Percentiles rank a stretch among this genome's conserved stretches.
These are phyloP conservation scores for Begonia fuchsioides DNA, from an alignment of 306 rosid genomes.

Conservation along the genomic window DNA sequence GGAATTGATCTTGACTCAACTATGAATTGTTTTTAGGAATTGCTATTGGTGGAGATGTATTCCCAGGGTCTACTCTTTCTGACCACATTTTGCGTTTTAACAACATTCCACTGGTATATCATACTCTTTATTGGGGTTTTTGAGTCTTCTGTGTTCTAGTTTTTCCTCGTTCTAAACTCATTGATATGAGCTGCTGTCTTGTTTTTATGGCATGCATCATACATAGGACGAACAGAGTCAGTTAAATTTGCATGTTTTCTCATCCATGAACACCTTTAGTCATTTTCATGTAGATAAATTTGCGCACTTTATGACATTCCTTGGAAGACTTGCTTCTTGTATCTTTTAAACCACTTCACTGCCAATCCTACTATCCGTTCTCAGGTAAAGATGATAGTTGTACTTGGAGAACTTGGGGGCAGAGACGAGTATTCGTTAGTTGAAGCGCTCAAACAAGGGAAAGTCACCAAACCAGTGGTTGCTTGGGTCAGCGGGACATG, in stretches of 20 bases:
- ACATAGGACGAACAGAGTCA: no score
- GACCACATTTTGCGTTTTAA: conserved; percentile 97
- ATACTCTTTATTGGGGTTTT: background rate
- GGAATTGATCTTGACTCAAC: background rate
- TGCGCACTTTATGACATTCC: no score
- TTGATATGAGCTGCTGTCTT: no score
- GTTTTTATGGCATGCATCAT: no score
- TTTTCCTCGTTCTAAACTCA: no score
- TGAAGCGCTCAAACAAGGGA: conserved; percentile 91
- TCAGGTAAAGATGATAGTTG: conserved; percentile 89
- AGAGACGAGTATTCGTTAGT: conserved; percentile 90
- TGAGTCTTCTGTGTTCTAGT: background rate
- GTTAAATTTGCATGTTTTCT: no score
- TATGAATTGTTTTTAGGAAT: conserved; percentile 36
- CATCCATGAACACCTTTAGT: no score
- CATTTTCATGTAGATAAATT: no score
- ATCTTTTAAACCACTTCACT: no score
- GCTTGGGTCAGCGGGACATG: conserved; percentile 99
- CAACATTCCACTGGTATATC: conserved; percentile 87
- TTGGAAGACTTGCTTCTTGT: no score
- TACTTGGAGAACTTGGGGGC: conserved; percentile 99
- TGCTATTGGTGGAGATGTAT: conserved; percentile 99
- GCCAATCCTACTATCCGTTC: background rate
- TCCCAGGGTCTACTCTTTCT: conserved; percentile 96
- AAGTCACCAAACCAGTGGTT: conserved; percentile 84